Evolutionary conservation across 306 rosid species (phyloP).

Genomic region (Senna tora): DNA sequence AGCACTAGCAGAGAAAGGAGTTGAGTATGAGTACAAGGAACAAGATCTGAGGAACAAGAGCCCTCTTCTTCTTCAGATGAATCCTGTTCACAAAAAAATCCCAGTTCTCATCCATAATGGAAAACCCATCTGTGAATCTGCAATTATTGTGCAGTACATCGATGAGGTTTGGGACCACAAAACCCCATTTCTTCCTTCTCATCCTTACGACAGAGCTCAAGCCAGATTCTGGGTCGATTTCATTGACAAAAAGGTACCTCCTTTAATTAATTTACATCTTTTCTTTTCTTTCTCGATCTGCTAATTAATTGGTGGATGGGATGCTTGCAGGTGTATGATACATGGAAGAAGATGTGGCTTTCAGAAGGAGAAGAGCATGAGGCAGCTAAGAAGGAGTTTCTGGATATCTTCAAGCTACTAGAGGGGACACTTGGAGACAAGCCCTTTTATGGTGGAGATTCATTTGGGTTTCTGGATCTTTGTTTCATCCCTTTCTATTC

Average conservation of each 20-base stretch:
- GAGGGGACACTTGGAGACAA: conserved; percentile 45
- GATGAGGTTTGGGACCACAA: conserved; percentile 44
- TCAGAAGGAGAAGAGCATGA: conserved; percentile 53
- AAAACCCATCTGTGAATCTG: conserved; percentile 44
- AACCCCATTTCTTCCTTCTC: conserved; percentile 28
- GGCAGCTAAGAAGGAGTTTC: conserved; percentile 41
- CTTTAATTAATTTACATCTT: too few species aligned
- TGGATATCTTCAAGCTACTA: conserved; percentile 38
- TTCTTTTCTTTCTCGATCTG: too few species aligned
- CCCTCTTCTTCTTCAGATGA: conserved; percentile 46
- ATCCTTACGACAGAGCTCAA: conserved; percentile 48
- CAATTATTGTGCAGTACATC: conserved; percentile 39
- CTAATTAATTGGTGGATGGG: background rate
- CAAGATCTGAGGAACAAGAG: conserved; percentile 37
- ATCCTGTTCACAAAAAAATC: conserved; percentile 56
- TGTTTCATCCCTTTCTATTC: conserved; percentile 37
- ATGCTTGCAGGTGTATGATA: conserved; percentile 36
- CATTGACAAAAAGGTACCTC: conserved; percentile 42
- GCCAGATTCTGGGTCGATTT: conserved; percentile 52
- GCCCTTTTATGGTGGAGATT: conserved; percentile 44
- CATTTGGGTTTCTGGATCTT: conserved; percentile 55
- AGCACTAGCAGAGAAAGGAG: conserved; percentile 46
- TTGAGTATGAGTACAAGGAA: conserved; percentile 45
- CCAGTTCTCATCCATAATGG: conserved; percentile 63
- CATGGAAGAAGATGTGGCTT: conserved; percentile 43